Conservation (phyloP, 306 rosid species). For the Astragalus membranaceus region DNA sequence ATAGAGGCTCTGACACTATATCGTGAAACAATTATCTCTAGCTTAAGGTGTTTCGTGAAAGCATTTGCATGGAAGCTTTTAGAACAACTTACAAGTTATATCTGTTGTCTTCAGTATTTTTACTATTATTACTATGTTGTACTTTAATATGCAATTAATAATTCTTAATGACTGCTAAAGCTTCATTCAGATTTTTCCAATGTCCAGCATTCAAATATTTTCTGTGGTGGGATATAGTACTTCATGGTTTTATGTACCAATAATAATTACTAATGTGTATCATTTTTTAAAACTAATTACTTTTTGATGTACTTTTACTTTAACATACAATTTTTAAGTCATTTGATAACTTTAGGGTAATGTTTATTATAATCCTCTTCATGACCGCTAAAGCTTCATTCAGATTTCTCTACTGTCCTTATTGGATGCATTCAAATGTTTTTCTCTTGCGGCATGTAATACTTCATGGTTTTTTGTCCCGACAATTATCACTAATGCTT, state of each 20-base stretch:
- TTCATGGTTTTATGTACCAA: conserved; percentile 6
- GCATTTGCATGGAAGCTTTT: neutral
- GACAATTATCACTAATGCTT: conserved; percentile 21
- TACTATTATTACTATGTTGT: neutral
- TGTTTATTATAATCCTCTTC: conserved; percentile 5
- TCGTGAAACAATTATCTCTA: neutral
- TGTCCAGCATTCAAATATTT: neutral
- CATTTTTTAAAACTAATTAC: conserved; percentile 10
- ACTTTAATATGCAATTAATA: neutral
- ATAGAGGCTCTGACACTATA: neutral
- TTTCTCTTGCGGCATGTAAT: neutral
- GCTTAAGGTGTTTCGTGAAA: neutral
- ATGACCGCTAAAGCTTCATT: neutral
- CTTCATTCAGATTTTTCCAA: neutral
- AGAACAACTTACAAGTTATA: neutral
- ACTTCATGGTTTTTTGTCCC: conserved; percentile 8
- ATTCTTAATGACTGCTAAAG: conserved; percentile 11
- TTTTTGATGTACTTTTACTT: neutral
- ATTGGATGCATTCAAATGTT: conserved; percentile 12
- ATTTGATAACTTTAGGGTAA: conserved; percentile 4
- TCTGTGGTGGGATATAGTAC: neutral
- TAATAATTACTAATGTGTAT: conserved; percentile 14
- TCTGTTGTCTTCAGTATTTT: neutral
- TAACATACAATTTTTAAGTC: neutral
- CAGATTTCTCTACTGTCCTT: neutral